Base-by-base conservation (phyloP, 2,329 filamentous ascomycete genomes). In the Aspergillus sp. region DNA sequence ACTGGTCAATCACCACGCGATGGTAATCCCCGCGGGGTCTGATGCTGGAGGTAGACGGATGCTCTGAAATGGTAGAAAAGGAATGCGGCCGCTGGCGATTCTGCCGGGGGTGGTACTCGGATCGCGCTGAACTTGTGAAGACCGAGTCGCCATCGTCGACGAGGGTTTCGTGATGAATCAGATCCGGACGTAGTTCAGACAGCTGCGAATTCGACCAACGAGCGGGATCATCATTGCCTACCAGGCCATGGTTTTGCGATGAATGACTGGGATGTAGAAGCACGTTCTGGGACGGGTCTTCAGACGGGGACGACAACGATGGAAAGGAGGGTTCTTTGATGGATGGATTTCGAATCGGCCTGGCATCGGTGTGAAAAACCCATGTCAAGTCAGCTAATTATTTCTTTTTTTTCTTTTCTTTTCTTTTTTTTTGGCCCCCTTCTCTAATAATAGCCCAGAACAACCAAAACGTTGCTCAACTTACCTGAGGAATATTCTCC, bases 401-500 rank as follows among this genome's bases (percentile, higher is more conserved):
- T 40, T 36, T 36, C n/a, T 12, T 36, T 36, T 35, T 19, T 12
- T 36, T 7, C n/a, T 12, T 26, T 39, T 39, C 12, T 28, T 39
- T 39, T 26, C 34, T 28, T 7, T 39, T 19, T 19, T 19, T 19
- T 19, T 19, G 19, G 19, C 19, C 19, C 19, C 19, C 19, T 19
- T 19, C 19, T 19, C 19, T 19, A 19, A 19, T 19, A 19, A 19
- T 19, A 19, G 19, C 36, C 26, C 2, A 32, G 8, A 9, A 32
- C 30, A 32, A 32, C 5, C 8, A 32, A 32, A 33, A 49, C 48
- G 46, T 40, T 45, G 47, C 52, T 49, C 59, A 78, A 61, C 19
- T 19, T 80, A 90, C 85, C 85, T 86, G 55, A 91, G 65, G 66
- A 88, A 91, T 66, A 91, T 87, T 62, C 83, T 82, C 35, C 86